phyloP scores from a whole-genome alignment of 345 rosid species.

The Melaleuca alternifolia region DNA sequence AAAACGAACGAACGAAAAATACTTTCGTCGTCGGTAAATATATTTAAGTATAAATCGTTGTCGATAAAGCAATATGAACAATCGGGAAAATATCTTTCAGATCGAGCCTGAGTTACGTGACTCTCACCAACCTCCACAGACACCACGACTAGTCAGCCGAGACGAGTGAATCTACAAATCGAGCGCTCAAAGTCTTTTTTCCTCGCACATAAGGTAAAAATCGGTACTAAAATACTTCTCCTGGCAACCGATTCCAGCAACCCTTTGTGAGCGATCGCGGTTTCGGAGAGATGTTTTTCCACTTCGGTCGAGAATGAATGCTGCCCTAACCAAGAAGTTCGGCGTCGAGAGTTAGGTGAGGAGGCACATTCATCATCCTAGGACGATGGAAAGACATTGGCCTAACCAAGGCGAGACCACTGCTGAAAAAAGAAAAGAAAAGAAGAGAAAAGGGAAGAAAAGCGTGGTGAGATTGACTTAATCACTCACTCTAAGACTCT shows the following conservation, averaged over 20 bases:
- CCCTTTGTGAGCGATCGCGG: not conserved
- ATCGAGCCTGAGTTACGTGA: no score
- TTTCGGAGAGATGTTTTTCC: not conserved
- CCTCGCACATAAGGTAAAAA: not conserved
- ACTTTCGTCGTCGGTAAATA: fast-evolving
- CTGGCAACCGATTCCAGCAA: not conserved
- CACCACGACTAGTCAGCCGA: not conserved
- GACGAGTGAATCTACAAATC: not conserved
- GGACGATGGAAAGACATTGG: not conserved
- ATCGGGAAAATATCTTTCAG: not conserved
- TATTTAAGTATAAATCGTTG: not conserved
- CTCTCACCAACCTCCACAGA: not conserved
- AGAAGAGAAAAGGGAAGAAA: not conserved
- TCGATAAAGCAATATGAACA: not conserved
- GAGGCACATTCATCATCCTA: not conserved
- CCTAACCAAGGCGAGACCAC: not conserved
- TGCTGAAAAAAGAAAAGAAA: not conserved
- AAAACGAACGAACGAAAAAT: not conserved
- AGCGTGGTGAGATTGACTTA: not conserved
- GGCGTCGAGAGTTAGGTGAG: not conserved
- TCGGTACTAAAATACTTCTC: not conserved
- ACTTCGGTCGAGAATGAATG: not conserved
- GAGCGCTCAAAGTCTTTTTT: not conserved
- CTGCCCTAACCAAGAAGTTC: not conserved
- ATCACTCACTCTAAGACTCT: not conserved